Conservation (phyloP, 225 moss, liverwort and hornwort species). For the Bryoerythrophyllum caledonicum region DNA sequence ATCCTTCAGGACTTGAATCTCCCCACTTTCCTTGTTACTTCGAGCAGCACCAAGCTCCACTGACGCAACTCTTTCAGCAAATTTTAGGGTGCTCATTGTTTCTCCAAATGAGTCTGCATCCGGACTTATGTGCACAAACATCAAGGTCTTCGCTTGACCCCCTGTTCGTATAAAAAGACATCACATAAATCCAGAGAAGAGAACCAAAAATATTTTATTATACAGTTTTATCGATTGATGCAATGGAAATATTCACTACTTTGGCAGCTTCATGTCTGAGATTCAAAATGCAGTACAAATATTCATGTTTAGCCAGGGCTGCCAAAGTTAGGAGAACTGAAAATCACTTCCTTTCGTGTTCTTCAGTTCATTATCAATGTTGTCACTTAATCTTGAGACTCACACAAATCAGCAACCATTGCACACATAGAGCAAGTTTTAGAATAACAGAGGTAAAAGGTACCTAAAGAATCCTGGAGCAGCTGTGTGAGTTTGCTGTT, state of each 20-base stretch:
- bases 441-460: neutral
- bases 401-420: neutral
- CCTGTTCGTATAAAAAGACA: constrained; percentile 31
- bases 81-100: constrained; percentile 89
- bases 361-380: neutral
- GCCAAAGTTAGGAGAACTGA: too few species aligned
- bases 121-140: constrained; percentile 94
- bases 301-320: too few species aligned
- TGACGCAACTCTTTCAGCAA: constrained; percentile 89
- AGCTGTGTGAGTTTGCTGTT: constrained; percentile 97
- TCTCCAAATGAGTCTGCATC: constrained; percentile 87
- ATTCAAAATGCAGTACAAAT: too few species aligned
- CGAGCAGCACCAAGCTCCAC: constrained; percentile 93
- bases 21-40: constrained; percentile 84
- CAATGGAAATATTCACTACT: neutral
- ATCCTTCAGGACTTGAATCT: constrained; percentile 79
- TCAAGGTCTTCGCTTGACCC: constrained; percentile 93
- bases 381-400: neutral
- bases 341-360: too few species aligned
- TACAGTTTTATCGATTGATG: neutral
- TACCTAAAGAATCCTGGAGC: constrained; percentile 87
- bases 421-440: neutral
- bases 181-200: neutral
- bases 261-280: too few species aligned
- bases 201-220: neutral